Base-by-base conservation (phyloP, 768 basidiomycete genomes). In the Serendipita sp. region DNA sequence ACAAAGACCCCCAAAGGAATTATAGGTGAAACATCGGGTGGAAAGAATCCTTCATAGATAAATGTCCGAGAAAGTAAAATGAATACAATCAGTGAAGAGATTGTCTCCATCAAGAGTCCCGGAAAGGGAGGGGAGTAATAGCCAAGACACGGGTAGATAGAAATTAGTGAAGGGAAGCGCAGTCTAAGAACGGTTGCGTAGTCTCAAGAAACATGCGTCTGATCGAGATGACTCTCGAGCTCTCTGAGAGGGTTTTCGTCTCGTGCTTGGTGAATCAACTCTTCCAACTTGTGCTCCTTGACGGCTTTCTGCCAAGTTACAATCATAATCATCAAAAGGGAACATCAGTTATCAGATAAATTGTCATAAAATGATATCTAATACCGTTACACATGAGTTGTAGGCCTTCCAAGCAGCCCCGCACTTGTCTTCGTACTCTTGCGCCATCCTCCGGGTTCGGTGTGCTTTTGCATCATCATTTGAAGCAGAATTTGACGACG, bases 341-440 rank as follows among this genome's bases (percentile, higher is more conserved):
- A 24, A 24, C 24, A 24, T 41, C 41, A 41, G 41, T 7, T 7
- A 41, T 41, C 24, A 41, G 41, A 41, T 41, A 41, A 13, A 7
- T 41, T 8, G 48, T 18, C 5, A n/a, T 51, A 32, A 51, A 32
- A 51, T 7, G n/a, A 32, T 32, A 18, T 32, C 3, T 76, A 85
- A 47, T 65, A 93, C 95, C 79, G 88, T 85, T 3, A 97, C 80
- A 72, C 94, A 97, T 2, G 74, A 76, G 67, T 84, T 84, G 74
- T 97, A 97, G 67, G 79, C 79, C 51, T 79, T 76, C 89, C 93
- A 97, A 15, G 91, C 74, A 68, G 78, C 81, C 7, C 93, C 94
- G 69, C 95, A 97, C 56, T 85, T 86, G 51, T 78, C 72, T 69
- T 97, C 86, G 72, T 93, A 95, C 73, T 95, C 89, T 46, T 86